Base-by-base conservation (phyloP, 257 asterid species). In the Solanum phureja region DNA sequence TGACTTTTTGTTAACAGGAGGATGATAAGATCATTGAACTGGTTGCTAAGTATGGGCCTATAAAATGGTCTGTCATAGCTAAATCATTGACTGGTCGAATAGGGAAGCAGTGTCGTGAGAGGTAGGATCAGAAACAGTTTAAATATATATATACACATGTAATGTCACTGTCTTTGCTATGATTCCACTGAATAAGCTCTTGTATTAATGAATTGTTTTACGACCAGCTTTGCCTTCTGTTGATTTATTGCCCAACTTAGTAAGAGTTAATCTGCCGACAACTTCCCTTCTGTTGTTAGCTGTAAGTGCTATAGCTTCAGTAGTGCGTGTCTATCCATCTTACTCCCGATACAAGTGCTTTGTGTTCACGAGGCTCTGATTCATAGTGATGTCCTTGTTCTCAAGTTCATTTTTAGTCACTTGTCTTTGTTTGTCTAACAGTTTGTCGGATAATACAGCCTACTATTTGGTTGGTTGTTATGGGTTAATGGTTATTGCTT, bases 21-120 rank as follows among this genome's bases (percentile, higher is more conserved):
- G 99, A 97, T 94, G 98, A 96, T 79, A 94, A 91, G 92, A 97
- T 97, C 86, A 89, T 90, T 83, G 95, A 94, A 89, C 92, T 97
- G 84, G 99, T 97, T n/a, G 93, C 93, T 85, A 93, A 91, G 91
- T 95, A 96, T 85, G 99, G 99, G 86, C 98, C 99, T 83, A 92
- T 97, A 84, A 97, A 97, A 91, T 97, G 99, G 99, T 96, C 99
- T 73, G 92, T 94, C 90, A 97, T 97, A 91, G 98, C 99, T 77
- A 94, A 94, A 90, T 93, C 98, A 49, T 94, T 97, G 90, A 95
- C 98, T 60, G 99, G 99, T 90, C 98, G 99, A 91, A 97, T 97
- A 42, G 99, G 99, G 91, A 97, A 97, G 92, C 99, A 97, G 90
- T 97, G 99, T 90, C 99, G 99, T 79, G 99, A 97, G 91, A 97